Evolutionary conservation across 345 rosid genomes (phyloP), one percentile per base, ranked within the genome.

Genomic region (Aegle marmelos): DNA sequence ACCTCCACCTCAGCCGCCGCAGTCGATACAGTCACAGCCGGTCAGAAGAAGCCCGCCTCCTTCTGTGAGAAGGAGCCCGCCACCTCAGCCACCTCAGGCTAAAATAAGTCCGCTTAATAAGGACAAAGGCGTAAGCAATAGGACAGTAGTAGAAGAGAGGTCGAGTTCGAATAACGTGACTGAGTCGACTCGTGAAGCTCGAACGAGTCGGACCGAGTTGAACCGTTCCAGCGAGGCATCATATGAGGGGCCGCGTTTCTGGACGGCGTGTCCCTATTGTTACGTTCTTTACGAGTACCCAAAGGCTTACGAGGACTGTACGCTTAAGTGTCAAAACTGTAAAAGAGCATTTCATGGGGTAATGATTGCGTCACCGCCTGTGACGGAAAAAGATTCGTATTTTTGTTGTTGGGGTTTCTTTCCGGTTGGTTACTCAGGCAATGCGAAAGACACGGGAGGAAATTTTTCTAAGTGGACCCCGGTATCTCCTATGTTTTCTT

Each of bases 231-330:
- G 39, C 16, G 72, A 80, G 72, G 33, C 79, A 1, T 84, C 73
- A 72, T 68, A 90, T 30, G 60, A 54, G 79, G 81, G 31, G 10
- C 82, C 85, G 27, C 87, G 91, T 76, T 94, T 97, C 86, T 94
- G 98, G 99, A 97, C 99, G 0, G 88, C 97, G 56, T 97, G 99
- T 34, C 98, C 98, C 0, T 97, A 92, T 79, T 96, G 99, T 72
- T 94, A 61, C 72, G 73, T 84, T 11, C 85, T 96, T n/a, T 94
- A 86, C 37, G 98, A 96, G 87, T 96, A 94, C 74, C 87, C 91
- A 0, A 90, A 87, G 83, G 88, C 21, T 24, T 96, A 91, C n/a
- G 92, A 93, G 79, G 98, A 90, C 33, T 94, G 98, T 45, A 79
- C 87, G 4, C 84, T 96, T 60, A 87, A 80, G 74, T 96, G 99